These are phyloP conservation scores for Yamadazyma atlantica DNA, from an alignment of 1,139 yeast genomes.

Conservation along the genomic window DNA sequence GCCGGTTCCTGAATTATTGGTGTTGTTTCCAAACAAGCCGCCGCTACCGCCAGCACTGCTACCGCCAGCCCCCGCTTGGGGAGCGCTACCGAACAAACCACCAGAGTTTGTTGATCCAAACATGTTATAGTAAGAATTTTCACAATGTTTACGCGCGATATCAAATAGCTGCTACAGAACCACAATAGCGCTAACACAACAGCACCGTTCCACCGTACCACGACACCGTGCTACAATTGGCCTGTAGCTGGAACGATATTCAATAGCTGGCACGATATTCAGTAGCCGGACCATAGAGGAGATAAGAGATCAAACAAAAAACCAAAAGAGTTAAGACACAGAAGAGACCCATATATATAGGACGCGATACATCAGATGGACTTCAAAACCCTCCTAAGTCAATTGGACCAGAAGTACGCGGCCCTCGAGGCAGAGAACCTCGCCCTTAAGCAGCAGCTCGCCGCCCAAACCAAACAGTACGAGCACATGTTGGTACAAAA, in stretches of 20 bases:
- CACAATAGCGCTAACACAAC: no score
- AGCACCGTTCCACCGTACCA: no score
- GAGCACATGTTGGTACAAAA: conserved; percentile 9
- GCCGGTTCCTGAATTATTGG: conserved; percentile 8
- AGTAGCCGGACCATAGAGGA: no score
- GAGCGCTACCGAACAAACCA: conserved; percentile 21
- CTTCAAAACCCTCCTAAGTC: conserved; percentile 4
- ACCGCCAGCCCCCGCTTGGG: no score
- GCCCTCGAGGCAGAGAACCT: conserved; percentile 12
- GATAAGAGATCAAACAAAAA: neutral
- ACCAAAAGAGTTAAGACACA: neutral
- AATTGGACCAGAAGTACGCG: conserved; percentile 9
- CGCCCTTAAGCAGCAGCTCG: conserved; percentile 7
- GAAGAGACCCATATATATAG: neutral
- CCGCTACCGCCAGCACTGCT: no score
- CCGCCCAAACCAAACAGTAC: conserved; percentile 7
- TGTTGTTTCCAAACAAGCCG: conserved; percentile 38
- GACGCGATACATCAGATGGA: neutral
- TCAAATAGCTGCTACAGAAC: no score
- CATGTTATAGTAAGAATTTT: conserved; percentile 5
- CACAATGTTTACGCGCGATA: conserved; percentile 8
- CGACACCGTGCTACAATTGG: no score
- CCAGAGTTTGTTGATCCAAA: conserved; percentile 12
- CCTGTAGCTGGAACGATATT: no score
- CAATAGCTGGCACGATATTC: no score